Evolutionary conservation across 768 basidiomycete species (phyloP).

Genomic region (Lactifluus subvellereus): DNA sequence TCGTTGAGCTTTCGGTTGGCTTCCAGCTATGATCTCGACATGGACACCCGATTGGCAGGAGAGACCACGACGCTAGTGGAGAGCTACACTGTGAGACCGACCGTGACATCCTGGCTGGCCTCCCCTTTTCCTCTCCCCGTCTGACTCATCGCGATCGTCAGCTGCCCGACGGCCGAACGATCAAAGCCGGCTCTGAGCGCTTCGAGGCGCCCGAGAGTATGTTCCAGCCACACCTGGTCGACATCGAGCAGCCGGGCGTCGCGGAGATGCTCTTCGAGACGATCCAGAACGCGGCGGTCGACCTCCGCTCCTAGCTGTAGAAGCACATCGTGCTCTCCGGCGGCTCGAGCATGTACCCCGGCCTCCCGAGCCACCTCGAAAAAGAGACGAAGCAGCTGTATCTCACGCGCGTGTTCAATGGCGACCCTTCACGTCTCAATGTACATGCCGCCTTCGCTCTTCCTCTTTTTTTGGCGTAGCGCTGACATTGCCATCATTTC

Average conservation of each 20-base stretch:
- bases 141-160: constrained; percentile 56
- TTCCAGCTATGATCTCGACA: constrained; percentile 88
- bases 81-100: constrained; percentile 70
- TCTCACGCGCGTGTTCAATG: constrained; percentile 76
- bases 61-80: constrained; percentile 97
- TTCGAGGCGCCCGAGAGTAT: constrained; percentile 99
- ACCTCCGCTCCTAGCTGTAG: constrained; percentile 86
- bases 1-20: background rate
- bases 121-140: constrained; percentile 4
- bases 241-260: constrained; percentile 93
- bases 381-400: constrained; percentile 99
- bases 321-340: constrained; percentile 98
- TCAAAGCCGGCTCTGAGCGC: constrained; percentile 97
- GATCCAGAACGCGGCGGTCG: constrained; percentile 87
- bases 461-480: too few species aligned
- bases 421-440: constrained; percentile 78
- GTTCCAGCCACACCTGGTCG: constrained; percentile 99
- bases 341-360: constrained; percentile 98
- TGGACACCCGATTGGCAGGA: constrained; percentile 87
- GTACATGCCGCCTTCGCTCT: constrained; percentile 36
- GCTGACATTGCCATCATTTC: too few species aligned
- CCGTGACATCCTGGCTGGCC: background rate
- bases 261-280: constrained; percentile 99
- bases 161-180: constrained; percentile 72
- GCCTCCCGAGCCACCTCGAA: constrained; percentile 91